Percentiles rank a stretch among this genome's conserved stretches.
These are phyloP conservation scores for Phytophthora macrochlamydospora DNA, from an alignment of 352 stramenopile genomes.

Conservation along the genomic window DNA sequence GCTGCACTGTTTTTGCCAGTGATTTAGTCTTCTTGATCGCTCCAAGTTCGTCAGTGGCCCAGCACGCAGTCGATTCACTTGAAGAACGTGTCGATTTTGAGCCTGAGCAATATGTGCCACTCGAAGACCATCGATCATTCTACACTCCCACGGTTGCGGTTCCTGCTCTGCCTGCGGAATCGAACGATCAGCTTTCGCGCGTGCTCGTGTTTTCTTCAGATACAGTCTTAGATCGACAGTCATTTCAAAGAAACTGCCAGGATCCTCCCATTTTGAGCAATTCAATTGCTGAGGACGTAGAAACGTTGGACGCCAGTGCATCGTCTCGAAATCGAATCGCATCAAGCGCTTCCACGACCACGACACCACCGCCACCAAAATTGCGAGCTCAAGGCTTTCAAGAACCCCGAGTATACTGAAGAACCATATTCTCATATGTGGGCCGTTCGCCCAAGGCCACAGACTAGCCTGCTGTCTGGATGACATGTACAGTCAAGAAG, in stretches of 20 bases:
- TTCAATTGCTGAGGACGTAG: conserved; percentile 14
- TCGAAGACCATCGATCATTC: not conserved
- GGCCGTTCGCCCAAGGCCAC: conserved; percentile 38
- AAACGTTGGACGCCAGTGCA: not conserved
- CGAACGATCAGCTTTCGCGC: conserved; percentile 3
- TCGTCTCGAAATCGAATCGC: not conserved
- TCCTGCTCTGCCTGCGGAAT: not conserved
- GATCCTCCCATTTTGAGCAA: conserved; percentile 11
- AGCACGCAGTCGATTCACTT: conserved; percentile 43
- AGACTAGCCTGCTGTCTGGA: conserved; percentile 52
- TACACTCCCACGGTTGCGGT: not conserved
- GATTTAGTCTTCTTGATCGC: conserved; percentile 62
- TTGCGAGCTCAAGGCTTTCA: too few species aligned
- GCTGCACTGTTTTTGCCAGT: conserved; percentile 6
- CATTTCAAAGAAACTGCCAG: conserved; percentile 31
- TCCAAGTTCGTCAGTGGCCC: conserved; percentile 43
- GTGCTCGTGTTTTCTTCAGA: conserved; percentile 58
- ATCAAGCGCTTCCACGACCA: not conserved
- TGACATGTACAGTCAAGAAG: conserved; percentile 42
- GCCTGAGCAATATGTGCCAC: not conserved
- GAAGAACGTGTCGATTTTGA: conserved; percentile 7
- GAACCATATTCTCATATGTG: conserved; percentile 54
- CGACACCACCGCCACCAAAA: conserved; percentile 23
- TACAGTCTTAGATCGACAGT: conserved; percentile 58
- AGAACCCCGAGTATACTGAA: too few species aligned